Base-by-base conservation (phyloP, 2,329 filamentous ascomycete genomes). In the Fusarium veterinarium region DNA sequence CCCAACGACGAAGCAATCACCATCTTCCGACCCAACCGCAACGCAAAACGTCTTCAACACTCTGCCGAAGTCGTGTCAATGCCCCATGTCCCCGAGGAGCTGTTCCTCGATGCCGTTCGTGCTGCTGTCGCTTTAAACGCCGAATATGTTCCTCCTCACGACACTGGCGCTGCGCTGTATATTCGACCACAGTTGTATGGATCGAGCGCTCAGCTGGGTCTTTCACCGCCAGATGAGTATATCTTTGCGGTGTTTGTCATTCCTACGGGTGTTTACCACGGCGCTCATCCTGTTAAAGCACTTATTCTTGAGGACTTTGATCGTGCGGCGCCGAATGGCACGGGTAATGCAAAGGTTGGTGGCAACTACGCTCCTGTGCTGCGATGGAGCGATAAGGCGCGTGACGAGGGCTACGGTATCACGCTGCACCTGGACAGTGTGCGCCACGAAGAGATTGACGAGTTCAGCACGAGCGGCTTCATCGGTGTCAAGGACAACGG, bases 351-450 rank as follows among this genome's bases (percentile, higher is more conserved):
- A n/a, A 98, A 98, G 84, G 89, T 98, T 6, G 95, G 96, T 31
- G 96, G 95, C 19, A 98, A 98, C 84, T 98, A 98, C 80, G 95
- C 95, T 14, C 95, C 95, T 6, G 95, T 98, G 9, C 83, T 98
- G 78, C 88, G 93, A 62, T 95, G 94, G 88, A 97, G 93, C 79
- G 95, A 97, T 77, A 91, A 89, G 78, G 95, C 96, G 2, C 86
- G 92, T 64, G 84, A 86, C 23, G 89, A 94, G 67, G 95, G 95
- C 37, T 98, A 89, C 79, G 95, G 94, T n/a, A 98, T 98, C 79
- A 98, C 95, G 4, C 86, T 98, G 78, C 95, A 98, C 81, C 85
- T 98, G 60, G 96, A 98, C 83, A 96, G 93, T 81, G 91, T 91
- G 78, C 93, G 90, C 14, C 89, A 95, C 76, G 92, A 90, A 67